Conservation (phyloP, 805 yeast genomes). For the Kodamaea jinghongensis region DNA sequence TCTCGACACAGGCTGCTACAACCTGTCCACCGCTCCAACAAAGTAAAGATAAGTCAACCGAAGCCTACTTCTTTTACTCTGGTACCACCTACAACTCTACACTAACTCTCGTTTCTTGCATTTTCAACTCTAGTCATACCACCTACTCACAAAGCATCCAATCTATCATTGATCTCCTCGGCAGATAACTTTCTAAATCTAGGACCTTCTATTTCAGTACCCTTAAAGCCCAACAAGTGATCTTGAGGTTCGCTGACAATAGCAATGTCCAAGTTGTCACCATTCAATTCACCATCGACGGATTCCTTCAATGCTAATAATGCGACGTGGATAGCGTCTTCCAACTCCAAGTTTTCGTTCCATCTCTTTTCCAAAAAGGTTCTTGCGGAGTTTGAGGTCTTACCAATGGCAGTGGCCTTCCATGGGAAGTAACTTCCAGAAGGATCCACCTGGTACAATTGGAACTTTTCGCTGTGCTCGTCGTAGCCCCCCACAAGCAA, state of each 20-base stretch:
- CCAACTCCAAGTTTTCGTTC: slow-evolving; percentile 95
- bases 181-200: slow-evolving; percentile 79
- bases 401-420: slow-evolving; percentile 99
- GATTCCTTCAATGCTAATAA: slow-evolving; percentile 91
- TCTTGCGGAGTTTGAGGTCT: slow-evolving; percentile 93
- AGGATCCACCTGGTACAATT: slow-evolving; percentile 95
- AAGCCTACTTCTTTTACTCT: not conserved
- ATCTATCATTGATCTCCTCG: slow-evolving; percentile 93
- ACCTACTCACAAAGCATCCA: slow-evolving; percentile 71
- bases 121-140: not conserved
- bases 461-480: slow-evolving; percentile 62
- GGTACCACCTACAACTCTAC: not conserved
- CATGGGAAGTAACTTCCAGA: slow-evolving; percentile 97
- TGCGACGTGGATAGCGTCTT: slow-evolving; percentile 97
- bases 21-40: not conserved
- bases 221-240: slow-evolving; percentile 78
- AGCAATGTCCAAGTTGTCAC: slow-evolving; percentile 91
- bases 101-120: not conserved
- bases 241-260: slow-evolving; percentile 82
- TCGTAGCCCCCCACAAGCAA: slow-evolving; percentile 93
- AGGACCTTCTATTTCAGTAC: slow-evolving; percentile 83
- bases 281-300: slow-evolving; percentile 96
- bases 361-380: slow-evolving; percentile 96
- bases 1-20: no score
- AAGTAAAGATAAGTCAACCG: not conserved